Evolutionary conservation across 192 early-diverging fungal species (phyloP).

Genomic region (Coemansia sp.): DNA sequence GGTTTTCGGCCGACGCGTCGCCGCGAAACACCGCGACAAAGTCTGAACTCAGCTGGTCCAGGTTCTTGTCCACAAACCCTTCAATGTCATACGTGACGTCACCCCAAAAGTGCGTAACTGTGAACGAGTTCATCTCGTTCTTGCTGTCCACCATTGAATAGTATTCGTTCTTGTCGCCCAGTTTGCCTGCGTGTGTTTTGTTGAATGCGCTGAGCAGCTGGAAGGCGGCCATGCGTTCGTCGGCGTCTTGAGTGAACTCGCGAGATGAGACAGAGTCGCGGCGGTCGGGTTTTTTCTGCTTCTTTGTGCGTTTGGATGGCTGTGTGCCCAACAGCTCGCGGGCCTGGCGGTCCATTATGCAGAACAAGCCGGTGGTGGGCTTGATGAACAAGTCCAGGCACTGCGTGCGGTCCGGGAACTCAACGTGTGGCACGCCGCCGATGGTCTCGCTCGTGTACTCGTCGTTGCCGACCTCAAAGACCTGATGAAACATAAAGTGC

Average conservation of each 20-base stretch:
- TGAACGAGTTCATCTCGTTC: slow-evolving; percentile 62
- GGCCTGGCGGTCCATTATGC: slow-evolving; percentile 68
- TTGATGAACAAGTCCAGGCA: slow-evolving; percentile 72
- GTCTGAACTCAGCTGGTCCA: slow-evolving; percentile 72
- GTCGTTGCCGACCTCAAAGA: slow-evolving; percentile 61
- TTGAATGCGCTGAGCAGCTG: slow-evolving; percentile 47
- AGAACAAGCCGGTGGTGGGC: slow-evolving; percentile 69
- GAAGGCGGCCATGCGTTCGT: slow-evolving; percentile 40
- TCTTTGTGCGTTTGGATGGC: background rate
- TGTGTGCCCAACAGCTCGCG: slow-evolving; percentile 33
- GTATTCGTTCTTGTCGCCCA: slow-evolving; percentile 30
- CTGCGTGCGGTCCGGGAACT: slow-evolving; percentile 60
- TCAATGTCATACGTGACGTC: slow-evolving; percentile 81
- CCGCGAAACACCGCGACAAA: slow-evolving; percentile 84
- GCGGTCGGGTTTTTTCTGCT: slow-evolving; percentile 27
- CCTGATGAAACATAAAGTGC: slow-evolving; percentile 49
- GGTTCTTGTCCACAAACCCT: slow-evolving; percentile 81
- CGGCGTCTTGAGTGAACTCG: slow-evolving; percentile 33
- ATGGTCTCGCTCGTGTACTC: slow-evolving; percentile 77
- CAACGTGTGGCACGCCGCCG: slow-evolving; percentile 69
- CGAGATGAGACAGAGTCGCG: slow-evolving; percentile 34
- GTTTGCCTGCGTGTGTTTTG: slow-evolving; percentile 38
- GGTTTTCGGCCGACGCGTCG: slow-evolving; percentile 63
- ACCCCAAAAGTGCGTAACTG: slow-evolving; percentile 76
- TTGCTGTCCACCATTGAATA: slow-evolving; percentile 49